Base-by-base conservation (phyloP, 2,329 filamentous ascomycete genomes). In the Pseudogymnoascus sp. region DNA sequence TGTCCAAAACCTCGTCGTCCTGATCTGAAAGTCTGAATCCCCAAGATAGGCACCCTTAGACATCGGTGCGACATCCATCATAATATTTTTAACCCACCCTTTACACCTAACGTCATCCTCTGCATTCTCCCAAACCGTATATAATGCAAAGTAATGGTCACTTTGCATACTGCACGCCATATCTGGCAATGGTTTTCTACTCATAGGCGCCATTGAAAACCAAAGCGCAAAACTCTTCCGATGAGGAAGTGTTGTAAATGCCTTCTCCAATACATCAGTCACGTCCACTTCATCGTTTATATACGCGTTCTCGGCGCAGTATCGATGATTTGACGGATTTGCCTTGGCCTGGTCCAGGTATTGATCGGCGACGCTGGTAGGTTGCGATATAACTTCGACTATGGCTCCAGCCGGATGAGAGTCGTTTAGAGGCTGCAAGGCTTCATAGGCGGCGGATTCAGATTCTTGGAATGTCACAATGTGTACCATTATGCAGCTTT, bases 161-260 rank as follows among this genome's bases (percentile, higher is more conserved):
- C 76, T 77, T 62, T 83, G 80, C 77, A 83, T 77, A 28, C 76
- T 80, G 12, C 83, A 71, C 3, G 82, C 82, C 82, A 84, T 84
- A 63, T 80, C 78, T 0, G 75, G 74, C 37, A 78, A 70, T 31
- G 65, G 50, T 2, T 76, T 70, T 25, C 74, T 71, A 42, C 77
- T 80, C 28, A 75, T 76, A 0, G 82, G 82, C 31, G 73, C 74
- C 80, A 84, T 83, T 8, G 77, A 69, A 67, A 76, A 82, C 76
- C 80, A 84, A 10, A 84, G 70, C 1, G 78, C 71, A 59, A 78
- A 80, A 1, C 77, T 73, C 67, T 80, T 78, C 21, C 69, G 70
- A 35, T 65, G 23, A 0, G 81, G 81, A 28, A 83, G 70, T 0
- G 76, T 78, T 0, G 75, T 78, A 66, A 82, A 82, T 0, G 79